Conservation (phyloP, 176 grass and related monocot genomes). For the Tillandsia fasciculata region DNA sequence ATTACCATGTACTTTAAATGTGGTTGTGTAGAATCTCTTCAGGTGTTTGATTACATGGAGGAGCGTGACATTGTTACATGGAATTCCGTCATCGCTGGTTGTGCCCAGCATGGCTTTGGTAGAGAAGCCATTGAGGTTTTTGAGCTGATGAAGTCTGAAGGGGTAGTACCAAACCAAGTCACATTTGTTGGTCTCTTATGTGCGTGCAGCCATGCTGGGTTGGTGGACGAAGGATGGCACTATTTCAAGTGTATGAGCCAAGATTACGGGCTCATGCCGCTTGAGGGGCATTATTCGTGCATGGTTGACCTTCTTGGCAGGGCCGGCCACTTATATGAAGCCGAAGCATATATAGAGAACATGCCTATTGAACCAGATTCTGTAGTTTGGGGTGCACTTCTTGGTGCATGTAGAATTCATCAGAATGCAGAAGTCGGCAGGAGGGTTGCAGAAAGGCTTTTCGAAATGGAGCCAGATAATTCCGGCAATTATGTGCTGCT, state of each 20-base stretch:
- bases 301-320: conserved; percentile 62
- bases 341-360: conserved; percentile 39
- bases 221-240: conserved; percentile 41
- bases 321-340: conserved; percentile 48
- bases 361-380: conserved; percentile 60
- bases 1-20: conserved; percentile 64
- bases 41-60: conserved; percentile 33
- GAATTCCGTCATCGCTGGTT: conserved; percentile 48
- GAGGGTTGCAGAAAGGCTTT: conserved; percentile 49
- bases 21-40: conserved; percentile 33
- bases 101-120: conserved; percentile 39
- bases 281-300: conserved; percentile 57
- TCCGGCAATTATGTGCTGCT: conserved; percentile 54
- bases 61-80: conserved; percentile 54
- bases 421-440: conserved; percentile 50
- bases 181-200: conserved; percentile 51
- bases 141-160: conserved; percentile 28
- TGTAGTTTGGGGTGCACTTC: conserved; percentile 69
- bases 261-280: conserved; percentile 33
- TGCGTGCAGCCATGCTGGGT: conserved; percentile 55
- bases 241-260: conserved; percentile 55
- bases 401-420: conserved; percentile 60
- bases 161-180: conserved; percentile 47
- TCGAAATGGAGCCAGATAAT: conserved; percentile 48
- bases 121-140: conserved; percentile 42